phyloP scores from a whole-genome alignment of 192 early-diverging fungal genomes.

The Spinellus fusiger region DNA sequence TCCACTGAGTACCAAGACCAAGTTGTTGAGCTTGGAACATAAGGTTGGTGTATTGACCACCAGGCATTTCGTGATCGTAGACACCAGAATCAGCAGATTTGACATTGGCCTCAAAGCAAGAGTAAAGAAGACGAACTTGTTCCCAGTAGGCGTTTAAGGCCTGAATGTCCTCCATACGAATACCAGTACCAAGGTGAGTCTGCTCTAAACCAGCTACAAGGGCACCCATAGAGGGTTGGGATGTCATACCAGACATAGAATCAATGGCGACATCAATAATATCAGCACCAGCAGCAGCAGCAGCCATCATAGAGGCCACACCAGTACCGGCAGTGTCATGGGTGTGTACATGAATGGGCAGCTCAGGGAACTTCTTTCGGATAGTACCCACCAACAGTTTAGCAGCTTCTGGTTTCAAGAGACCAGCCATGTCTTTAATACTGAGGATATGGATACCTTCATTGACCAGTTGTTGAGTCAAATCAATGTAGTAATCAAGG shows the following conservation, averaged over 20 bases:
- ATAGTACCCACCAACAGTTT: slow-evolving; percentile 83
- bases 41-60: slow-evolving; percentile 97
- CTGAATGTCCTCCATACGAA: slow-evolving; percentile 70
- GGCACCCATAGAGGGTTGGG: slow-evolving; percentile 96
- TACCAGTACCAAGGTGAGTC: slow-evolving; percentile 78
- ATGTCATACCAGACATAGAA: slow-evolving; percentile 91
- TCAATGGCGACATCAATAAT: slow-evolving; percentile 91
- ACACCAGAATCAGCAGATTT: slow-evolving; percentile 85
- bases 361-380: slow-evolving; percentile 75
- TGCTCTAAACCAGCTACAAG: slow-evolving; percentile 80
- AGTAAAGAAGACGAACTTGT: slow-evolving; percentile 91
- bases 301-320: slow-evolving; percentile 91
- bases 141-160: slow-evolving; percentile 95
- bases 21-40: slow-evolving; percentile 96
- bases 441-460: slow-evolving; percentile 90
- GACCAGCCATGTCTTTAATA: slow-evolving; percentile 96
- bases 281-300: slow-evolving; percentile 89
- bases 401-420: slow-evolving; percentile 89
- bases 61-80: slow-evolving; percentile 96
- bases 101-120: slow-evolving; percentile 92
- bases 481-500: slow-evolving; percentile 87
- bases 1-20: slow-evolving; percentile 90
- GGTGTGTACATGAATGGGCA: slow-evolving; percentile 94
- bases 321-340: slow-evolving; percentile 98
- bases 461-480: slow-evolving; percentile 82